A percentile compares a stretch with the other conserved stretches of the same genome.
phyloP scores from a whole-genome alignment of 352 stramenopile genomes.

The Globisporangium splendens region DNA sequence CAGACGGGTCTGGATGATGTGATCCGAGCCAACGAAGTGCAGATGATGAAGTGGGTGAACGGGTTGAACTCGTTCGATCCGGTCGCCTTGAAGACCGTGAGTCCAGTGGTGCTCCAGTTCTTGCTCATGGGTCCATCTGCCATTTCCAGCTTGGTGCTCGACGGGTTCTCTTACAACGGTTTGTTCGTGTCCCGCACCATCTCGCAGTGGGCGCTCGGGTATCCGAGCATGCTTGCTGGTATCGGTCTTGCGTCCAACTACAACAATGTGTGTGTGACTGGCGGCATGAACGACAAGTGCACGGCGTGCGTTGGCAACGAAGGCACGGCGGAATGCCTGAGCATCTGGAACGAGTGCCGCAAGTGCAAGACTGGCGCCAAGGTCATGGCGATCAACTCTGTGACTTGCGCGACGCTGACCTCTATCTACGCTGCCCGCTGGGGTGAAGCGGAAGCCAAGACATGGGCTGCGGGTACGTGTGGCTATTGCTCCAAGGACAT shows the following conservation, averaged over 20 bases:
- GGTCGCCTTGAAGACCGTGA: conserved; percentile 8
- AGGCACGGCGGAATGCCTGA: conserved; percentile 26
- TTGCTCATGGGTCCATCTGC: neutral
- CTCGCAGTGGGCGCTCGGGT: conserved; percentile 22
- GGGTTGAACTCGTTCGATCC: conserved; percentile 20
- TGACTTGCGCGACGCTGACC: conserved; percentile 38
- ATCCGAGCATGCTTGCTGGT: conserved; percentile 22
- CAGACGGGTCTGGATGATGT: neutral
- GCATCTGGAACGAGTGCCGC: conserved; percentile 43
- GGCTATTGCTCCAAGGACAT: conserved; percentile 25
- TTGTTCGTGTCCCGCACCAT: conserved; percentile 20
- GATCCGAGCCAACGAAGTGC: conserved; percentile 12
- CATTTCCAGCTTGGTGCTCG: conserved; percentile 7
- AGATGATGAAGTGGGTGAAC: conserved; percentile 23
- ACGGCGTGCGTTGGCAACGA: conserved; percentile 28
- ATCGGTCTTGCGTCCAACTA: conserved; percentile 19
- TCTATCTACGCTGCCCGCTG: conserved; percentile 37
- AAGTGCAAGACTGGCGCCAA: conserved; percentile 31
- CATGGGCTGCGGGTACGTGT: conserved; percentile 35
- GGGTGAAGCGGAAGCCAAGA: conserved; percentile 27
- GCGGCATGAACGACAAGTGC: conserved; percentile 36
- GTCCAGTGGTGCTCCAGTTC: conserved; percentile 10
- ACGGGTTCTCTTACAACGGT: conserved; percentile 21
- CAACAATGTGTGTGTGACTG: conserved; percentile 8
- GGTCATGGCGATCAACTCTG: conserved; percentile 40